These are phyloP conservation scores for Alternaria sp. DNA, from an alignment of 2,329 filamentous ascomycete species.

Conservation along the genomic window DNA sequence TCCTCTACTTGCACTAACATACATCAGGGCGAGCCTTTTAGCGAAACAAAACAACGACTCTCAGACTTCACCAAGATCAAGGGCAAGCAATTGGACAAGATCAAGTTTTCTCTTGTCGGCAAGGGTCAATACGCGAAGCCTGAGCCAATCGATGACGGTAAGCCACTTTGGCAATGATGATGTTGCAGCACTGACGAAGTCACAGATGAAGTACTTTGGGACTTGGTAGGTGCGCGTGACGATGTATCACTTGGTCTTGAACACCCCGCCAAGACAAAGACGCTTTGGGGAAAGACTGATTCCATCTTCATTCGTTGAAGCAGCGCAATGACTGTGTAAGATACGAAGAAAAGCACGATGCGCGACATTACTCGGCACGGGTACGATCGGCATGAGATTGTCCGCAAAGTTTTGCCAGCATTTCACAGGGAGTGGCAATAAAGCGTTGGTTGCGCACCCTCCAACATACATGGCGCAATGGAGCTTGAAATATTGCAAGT, in stretches of 20 bases:
- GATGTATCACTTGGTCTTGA: constrained; percentile 61
- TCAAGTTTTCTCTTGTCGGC: constrained; percentile 84
- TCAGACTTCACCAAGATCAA: constrained; percentile 93
- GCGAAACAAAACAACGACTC: constrained; percentile 91
- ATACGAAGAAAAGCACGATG: constrained; percentile 17
- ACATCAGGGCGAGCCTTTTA: constrained; percentile 77
- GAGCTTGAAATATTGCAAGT: constrained; percentile 4
- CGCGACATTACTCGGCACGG: not conserved
- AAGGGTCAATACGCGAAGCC: constrained; percentile 75
- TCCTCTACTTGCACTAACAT: constrained; percentile 27
- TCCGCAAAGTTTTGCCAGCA: constrained; percentile 9
- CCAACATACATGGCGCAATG: constrained; percentile 9
- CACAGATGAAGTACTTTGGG: constrained; percentile 55
- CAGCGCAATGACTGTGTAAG: constrained; percentile 22
- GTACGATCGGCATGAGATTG: not conserved
- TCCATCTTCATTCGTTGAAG: constrained; percentile 66
- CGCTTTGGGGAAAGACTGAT: constrained; percentile 65
- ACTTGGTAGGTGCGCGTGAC: constrained; percentile 47
- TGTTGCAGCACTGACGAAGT: constrained; percentile 13
- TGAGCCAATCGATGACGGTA: constrained; percentile 86
- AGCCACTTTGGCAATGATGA: constrained; percentile 45
- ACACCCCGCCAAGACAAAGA: constrained; percentile 67
- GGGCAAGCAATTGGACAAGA: constrained; percentile 98
- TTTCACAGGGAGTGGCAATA: constrained; percentile 1
- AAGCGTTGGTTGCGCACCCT: not conserved